phyloP scores from a whole-genome alignment of 371 early-diverging fungal genomes.

The Mortierella sp. region DNA sequence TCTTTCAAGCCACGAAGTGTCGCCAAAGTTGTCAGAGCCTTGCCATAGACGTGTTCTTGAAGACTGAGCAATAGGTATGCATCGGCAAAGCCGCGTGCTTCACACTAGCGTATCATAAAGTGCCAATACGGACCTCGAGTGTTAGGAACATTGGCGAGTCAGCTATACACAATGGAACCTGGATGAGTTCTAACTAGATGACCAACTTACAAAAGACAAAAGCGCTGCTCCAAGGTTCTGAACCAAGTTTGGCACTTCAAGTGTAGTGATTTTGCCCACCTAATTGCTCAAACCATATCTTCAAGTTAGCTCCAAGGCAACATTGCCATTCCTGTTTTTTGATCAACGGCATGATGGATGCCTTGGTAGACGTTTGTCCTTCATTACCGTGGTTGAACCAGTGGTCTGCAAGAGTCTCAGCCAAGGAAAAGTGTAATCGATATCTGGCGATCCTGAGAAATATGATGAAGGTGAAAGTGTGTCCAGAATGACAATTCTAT shows the following conservation, averaged over 20 bases:
- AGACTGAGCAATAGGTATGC: slow-evolving; percentile 44
- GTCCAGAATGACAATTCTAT: slow-evolving; percentile 44
- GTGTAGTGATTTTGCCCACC: slow-evolving; percentile 39
- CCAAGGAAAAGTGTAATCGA: slow-evolving; percentile 48
- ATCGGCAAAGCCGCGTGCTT: slow-evolving; percentile 34
- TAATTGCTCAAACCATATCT: not conserved
- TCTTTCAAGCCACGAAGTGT: slow-evolving; percentile 47
- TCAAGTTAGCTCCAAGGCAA: too few species aligned
- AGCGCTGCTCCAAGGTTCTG: slow-evolving; percentile 51
- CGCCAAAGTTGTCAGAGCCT: slow-evolving; percentile 42
- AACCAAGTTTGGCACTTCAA: slow-evolving; percentile 51
- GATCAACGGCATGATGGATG: too few species aligned
- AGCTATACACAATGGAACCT: too few species aligned
- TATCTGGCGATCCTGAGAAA: slow-evolving; percentile 37
- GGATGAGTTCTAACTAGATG: not conserved
- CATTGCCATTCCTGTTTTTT: too few species aligned
- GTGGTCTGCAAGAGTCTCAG: slow-evolving; percentile 39
- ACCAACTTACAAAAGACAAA: slow-evolving; percentile 35
- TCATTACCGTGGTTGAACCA: slow-evolving; percentile 40
- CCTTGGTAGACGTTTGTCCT: not conserved
- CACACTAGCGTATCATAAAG: slow-evolving; percentile 26
- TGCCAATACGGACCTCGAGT: too few species aligned
- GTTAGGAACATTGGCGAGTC: not conserved
- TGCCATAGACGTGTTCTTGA: slow-evolving; percentile 50
- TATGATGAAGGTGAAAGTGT: slow-evolving; percentile 48